Evolutionary conservation across 2,329 filamentous ascomycete species (phyloP), one percentile per base, ranked within the genome.

Genomic region (Neonectria ditissima): DNA sequence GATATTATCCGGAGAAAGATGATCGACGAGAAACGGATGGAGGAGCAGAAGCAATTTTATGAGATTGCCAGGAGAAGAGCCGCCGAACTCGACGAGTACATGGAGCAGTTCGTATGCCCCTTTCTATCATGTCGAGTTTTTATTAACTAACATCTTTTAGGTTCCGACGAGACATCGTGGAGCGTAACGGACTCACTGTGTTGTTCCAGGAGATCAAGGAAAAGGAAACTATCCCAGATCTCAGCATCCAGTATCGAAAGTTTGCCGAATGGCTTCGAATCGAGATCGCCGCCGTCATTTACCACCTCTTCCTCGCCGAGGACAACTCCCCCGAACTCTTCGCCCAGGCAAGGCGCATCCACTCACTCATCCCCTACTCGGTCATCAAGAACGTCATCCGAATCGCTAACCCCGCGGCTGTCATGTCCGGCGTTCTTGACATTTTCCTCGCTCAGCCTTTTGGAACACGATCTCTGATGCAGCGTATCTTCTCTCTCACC

Each of bases 231-330:
- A 95, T 99, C 56, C 87, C 89, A 67, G 93, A 97, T 70, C 86
- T 99, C 56, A 97, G 93, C 74, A 91, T 97, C 11, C 94, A 98
- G 77, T 98, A 98, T 78, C 92, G 96, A 75, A 99, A 98, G 77
- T 98, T 99, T 76, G 95, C 95, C 18, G 96, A 99, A 78, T 99
- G 96, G 96, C 83, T 98, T 54, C 91, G 96, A 41, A 99, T 99
- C 74, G 96, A 99, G 80, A 91, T 99, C 52, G 96, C 96, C 24
- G 96, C 96, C 43, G 97, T 96, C 22, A 89, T 98, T 63, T 99
- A 99, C 76, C 96, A 99, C 78, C 84, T 99, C 34, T 99, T 99
- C 84, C 86, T 99, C 47, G 96, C 96, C 6, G 96, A 99, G 78
- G 96, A 99, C 80, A 99, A 99, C 78, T 97, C 95, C 0, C 94